Evolutionary conservation across 2,329 filamentous ascomycete species (phyloP).

Genomic region (Gnomoniopsis smithogilvyi): DNA sequence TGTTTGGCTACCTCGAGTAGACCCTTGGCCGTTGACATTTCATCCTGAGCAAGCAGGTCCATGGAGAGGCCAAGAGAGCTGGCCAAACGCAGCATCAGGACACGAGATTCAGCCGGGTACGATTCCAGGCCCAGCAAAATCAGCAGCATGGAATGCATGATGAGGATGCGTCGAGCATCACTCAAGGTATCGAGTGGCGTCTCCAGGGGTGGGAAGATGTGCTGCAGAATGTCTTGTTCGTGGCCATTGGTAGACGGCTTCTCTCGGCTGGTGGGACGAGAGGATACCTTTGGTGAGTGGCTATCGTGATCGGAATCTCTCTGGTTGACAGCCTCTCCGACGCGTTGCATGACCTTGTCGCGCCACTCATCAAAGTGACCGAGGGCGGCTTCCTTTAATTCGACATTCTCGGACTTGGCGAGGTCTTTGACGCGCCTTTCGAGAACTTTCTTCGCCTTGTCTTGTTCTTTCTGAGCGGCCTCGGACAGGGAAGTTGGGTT

Average conservation of each 20-base stretch:
- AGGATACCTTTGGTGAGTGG: constrained; percentile 43
- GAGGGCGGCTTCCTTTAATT: constrained; percentile 52
- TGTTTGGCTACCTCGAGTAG: constrained; percentile 61
- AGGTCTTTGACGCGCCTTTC: constrained; percentile 14
- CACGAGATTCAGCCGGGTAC: constrained; percentile 72
- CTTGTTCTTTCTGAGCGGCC: not conserved
- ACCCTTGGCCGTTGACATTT: constrained; percentile 72
- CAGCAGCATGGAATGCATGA: constrained; percentile 55
- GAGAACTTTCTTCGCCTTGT: constrained; percentile 12
- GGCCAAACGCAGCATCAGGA: constrained; percentile 64
- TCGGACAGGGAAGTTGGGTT: not conserved
- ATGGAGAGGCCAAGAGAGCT: constrained; percentile 65
- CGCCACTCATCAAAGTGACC: constrained; percentile 77
- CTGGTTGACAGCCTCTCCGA: constrained; percentile 62
- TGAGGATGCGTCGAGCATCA: constrained; percentile 13
- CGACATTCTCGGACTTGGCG: constrained; percentile 29
- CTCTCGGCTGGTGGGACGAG: constrained; percentile 40
- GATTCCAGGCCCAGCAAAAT: constrained; percentile 69
- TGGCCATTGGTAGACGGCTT: constrained; percentile 32
- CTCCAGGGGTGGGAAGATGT: constrained; percentile 50
- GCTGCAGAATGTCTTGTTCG: constrained; percentile 43
- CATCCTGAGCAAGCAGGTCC: constrained; percentile 61
- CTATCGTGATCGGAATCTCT: constrained; percentile 42
- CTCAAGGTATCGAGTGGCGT: constrained; percentile 52
- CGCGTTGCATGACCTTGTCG: constrained; percentile 61